Base-by-base conservation (phyloP, 352 stramenopile species). In the Phytophthora pini region DNA sequence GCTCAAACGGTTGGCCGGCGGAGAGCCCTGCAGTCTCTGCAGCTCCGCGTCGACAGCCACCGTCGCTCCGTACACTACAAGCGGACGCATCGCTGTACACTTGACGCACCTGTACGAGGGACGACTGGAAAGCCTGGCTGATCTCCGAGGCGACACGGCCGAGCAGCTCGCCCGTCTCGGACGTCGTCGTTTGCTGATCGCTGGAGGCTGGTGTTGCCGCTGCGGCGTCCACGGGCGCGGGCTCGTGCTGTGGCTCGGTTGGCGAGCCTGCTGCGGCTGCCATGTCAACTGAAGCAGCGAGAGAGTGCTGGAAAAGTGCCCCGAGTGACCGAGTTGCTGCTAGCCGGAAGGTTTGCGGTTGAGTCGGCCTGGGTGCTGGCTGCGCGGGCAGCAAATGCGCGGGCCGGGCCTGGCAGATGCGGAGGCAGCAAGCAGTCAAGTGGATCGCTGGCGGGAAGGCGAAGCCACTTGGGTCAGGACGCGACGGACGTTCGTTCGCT, bases 401-500 rank as follows among this genome's bases (percentile, higher is more conserved):
- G 65, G 40, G 47, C 46, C 15, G 29, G 50, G 52, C 49, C 52
- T 64, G 47, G 65, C 48, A 69, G 51, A 66, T 63, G 49, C 50
- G 45, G 58, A 29, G 39, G 44, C 39, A 40, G 50, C 46, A 72
- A 50, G 52, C 45, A 45, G 29, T 72, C 52, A 76, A 72, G 62
- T 72, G 57, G 51, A 63, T 63, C 44, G 47, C 57, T 56, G 24
- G 38, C 39, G 50, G 61, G 49, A 70, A 64, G 61, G 71, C 32
- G 58, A 70, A 77, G 54, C 64, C 69, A 77, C 69, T 77, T 74
- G 68, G 68, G 63, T 72, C 68, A 76, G 68, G 52, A 65, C 67
- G 55, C 67, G 61, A 72, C 62, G 61, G 62, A 65, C 65, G 69
- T 72, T 72, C 56, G 61, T 72, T 72, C 56, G 61, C 70, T 74